phyloP scores from a whole-genome alignment of 2,329 filamentous ascomycete species.

The Tolypocladium tundrense region DNA sequence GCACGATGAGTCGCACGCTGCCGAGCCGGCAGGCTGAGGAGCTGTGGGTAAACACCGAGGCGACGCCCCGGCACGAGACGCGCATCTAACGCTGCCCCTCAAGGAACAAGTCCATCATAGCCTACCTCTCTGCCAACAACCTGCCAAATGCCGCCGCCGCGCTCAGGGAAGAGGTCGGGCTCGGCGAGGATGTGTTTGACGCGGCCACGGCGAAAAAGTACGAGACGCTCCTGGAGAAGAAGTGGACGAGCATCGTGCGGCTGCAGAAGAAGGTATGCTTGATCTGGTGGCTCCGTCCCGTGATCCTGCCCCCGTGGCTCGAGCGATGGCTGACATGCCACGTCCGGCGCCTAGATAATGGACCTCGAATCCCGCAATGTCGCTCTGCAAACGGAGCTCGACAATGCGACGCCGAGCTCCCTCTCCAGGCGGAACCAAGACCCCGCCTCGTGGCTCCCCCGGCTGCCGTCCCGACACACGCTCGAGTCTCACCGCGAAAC shows the following conservation, averaged over 20 bases:
- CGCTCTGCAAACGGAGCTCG: slow-evolving; percentile 70
- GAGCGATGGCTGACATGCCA: neutral
- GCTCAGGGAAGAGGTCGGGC: slow-evolving; percentile 65
- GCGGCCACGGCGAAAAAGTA: slow-evolving; percentile 83
- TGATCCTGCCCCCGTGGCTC: no score
- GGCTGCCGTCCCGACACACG: slow-evolving; percentile 68
- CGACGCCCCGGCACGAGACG: neutral
- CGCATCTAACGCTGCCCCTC: slow-evolving; percentile 4
- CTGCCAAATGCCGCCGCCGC: slow-evolving; percentile 59
- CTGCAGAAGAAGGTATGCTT: slow-evolving; percentile 79
- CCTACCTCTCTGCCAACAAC: slow-evolving; percentile 69
- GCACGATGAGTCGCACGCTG: slow-evolving; percentile 61
- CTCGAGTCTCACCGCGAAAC: slow-evolving; percentile 73
- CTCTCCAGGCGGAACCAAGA: slow-evolving; percentile 74
- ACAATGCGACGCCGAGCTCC: slow-evolving; percentile 68
- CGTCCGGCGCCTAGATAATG: slow-evolving; percentile 57
- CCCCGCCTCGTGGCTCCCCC: slow-evolving; percentile 77
- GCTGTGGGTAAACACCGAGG: slow-evolving; percentile 51
- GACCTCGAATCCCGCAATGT: slow-evolving; percentile 73
- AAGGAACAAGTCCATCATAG: slow-evolving; percentile 88
- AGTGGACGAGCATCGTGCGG: slow-evolving; percentile 93
- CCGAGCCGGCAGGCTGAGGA: slow-evolving; percentile 77
- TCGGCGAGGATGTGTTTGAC: slow-evolving; percentile 64
- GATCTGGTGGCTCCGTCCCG: neutral
- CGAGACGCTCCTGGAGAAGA: slow-evolving; percentile 89